These are phyloP conservation scores for Eimeria praecox DNA, from an alignment of 169 alveolate species.

Conservation along the genomic window DNA sequence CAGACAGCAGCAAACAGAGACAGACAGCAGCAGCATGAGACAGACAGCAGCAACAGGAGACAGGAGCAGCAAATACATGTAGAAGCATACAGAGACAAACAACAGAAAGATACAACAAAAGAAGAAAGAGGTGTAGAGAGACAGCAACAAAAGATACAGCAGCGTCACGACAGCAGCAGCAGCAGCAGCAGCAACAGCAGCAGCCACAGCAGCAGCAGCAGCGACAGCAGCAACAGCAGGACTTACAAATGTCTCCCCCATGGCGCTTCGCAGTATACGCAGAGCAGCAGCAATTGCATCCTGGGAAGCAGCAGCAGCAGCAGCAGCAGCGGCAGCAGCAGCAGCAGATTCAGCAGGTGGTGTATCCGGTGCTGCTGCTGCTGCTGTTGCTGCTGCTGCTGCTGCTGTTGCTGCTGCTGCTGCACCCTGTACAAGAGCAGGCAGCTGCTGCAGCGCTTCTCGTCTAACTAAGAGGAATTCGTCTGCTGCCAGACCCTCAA, in stretches of 20 bases:
- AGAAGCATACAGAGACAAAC: too few species aligned
- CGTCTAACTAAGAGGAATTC: constrained; percentile 14
- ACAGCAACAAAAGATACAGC: constrained; percentile 1
- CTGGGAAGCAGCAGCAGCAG: constrained; percentile 26
- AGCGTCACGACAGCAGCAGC: neutral
- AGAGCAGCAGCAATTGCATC: neutral
- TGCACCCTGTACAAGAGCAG: constrained; percentile 18
- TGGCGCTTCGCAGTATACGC: constrained; percentile 7
- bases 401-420: neutral
- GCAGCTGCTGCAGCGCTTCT: constrained; percentile 65
- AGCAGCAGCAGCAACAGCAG: constrained; percentile 21
- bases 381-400: constrained; percentile 21
- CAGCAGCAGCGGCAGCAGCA: constrained; percentile 12
- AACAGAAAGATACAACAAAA: too few species aligned
- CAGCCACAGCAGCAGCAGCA: constrained; percentile 35
- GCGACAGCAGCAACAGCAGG: constrained; percentile 16
- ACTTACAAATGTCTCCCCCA: constrained; percentile 37
- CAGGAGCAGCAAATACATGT: too few species aligned
- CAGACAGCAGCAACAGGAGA: too few species aligned
- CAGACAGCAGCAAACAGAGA: too few species aligned
- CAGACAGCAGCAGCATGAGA: constrained; percentile 28
- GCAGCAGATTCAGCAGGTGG: neutral
- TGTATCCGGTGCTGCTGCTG: neutral
- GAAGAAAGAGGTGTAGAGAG: too few species aligned
- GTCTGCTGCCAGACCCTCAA: neutral